Percentiles rank a stretch among this genome's conserved stretches.
These are phyloP conservation scores for Alternaria burnsii DNA, from an alignment of 2,329 filamentous ascomycete species.

Conservation along the genomic window DNA sequence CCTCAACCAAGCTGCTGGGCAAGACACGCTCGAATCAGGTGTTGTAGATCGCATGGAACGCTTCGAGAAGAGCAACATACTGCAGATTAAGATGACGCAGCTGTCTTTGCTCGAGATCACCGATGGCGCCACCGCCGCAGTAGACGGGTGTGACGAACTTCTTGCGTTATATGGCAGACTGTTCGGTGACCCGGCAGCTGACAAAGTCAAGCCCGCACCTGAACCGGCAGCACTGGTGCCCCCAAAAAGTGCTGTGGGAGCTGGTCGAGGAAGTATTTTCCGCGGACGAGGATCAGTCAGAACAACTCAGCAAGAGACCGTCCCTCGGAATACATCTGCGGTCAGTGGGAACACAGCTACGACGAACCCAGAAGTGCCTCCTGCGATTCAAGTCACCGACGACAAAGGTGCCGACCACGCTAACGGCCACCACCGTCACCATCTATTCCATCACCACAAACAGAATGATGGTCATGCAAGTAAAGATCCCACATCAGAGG, in stretches of 20 bases:
- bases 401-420: conserved; percentile 59
- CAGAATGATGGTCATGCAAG: conserved; percentile 45
- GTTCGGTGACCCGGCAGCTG: conserved; percentile 69
- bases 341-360: conserved; percentile 36
- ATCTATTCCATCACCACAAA: conserved; percentile 46
- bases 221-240: conserved; percentile 64
- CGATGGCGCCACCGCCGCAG: conserved; percentile 83
- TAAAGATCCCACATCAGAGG: conserved; percentile 23
- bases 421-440: conserved; percentile 48
- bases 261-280: conserved; percentile 79
- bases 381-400: conserved; percentile 79
- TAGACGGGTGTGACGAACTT: conserved; percentile 87
- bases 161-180: conserved; percentile 81
- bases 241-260: conserved; percentile 68
- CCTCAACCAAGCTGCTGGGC: conserved; percentile 58
- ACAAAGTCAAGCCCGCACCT: conserved; percentile 49
- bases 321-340: conserved; percentile 34
- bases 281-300: conserved; percentile 56
- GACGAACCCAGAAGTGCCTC: conserved; percentile 57
- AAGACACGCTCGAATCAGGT: conserved; percentile 49
- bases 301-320: conserved; percentile 27
- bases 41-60: conserved; percentile 82
- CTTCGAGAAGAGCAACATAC: conserved; percentile 82
- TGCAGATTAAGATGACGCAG: conserved; percentile 98
- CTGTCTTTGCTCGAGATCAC: conserved; percentile 82